These are phyloP conservation scores for Mimosa pudica DNA, from an alignment of 306 rosid genomes.

Conservation along the genomic window DNA sequence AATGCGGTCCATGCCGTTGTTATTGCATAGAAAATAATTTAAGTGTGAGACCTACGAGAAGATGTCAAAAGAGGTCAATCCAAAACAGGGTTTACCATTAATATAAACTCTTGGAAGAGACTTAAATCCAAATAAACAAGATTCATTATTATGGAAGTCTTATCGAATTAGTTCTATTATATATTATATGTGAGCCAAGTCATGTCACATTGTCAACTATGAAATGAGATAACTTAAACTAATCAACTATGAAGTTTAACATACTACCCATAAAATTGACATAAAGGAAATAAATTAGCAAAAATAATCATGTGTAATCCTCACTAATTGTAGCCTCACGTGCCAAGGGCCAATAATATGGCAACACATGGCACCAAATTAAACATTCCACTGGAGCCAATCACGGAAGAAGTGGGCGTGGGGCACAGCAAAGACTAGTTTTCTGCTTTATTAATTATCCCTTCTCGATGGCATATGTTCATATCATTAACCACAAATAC, in stretches of 20 bases:
- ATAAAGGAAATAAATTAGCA: not conserved
- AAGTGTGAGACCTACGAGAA: not conserved
- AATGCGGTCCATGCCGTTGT: no score
- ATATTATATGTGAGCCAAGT: not conserved
- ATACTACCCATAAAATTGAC: not conserved
- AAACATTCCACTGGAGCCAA: conserved; percentile 41
- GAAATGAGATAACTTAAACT: not conserved
- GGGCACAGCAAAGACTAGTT: conserved; percentile 36
- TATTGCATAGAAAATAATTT: no score
- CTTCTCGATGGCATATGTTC: not conserved
- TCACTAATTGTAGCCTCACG: conserved; percentile 45
- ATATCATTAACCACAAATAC: conserved; percentile 35
- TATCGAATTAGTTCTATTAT: not conserved
- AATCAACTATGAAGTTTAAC: not conserved
- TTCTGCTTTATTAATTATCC: conserved; percentile 33
- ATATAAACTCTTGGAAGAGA: not conserved
- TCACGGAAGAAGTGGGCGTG: conserved; percentile 58
- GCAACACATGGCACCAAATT: conserved; percentile 33
- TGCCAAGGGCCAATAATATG: conserved; percentile 39
- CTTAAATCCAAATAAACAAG: not conserved
- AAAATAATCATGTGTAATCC: conserved; percentile 21
- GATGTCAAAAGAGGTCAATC: not conserved
- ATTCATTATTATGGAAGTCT: not conserved
- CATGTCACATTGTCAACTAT: not conserved
- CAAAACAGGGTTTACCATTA: not conserved